Conservation (phyloP, 2,329 filamentous ascomycete genomes). For the Fusarium sp. region DNA sequence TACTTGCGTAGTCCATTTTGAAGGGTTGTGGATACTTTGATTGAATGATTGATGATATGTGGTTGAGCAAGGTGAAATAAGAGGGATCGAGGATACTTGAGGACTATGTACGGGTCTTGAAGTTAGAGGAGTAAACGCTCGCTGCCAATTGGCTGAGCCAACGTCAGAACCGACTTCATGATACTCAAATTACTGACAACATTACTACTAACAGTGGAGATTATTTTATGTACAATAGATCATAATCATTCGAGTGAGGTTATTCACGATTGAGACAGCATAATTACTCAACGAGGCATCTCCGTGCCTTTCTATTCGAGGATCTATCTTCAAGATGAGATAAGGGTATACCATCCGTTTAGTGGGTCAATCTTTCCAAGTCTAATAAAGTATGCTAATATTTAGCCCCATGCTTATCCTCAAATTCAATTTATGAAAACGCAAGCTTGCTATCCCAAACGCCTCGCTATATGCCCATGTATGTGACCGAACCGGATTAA, state of each 20-base stretch:
- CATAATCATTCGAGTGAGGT: not conserved
- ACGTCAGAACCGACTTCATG: conserved; percentile 35
- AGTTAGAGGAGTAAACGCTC: conserved; percentile 2
- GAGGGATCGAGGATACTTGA: not conserved
- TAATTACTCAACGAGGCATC: not conserved
- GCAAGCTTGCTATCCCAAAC: conserved; percentile 39
- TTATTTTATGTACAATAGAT: not conserved
- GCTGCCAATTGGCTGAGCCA: conserved; percentile 39
- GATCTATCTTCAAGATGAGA: conserved; percentile 29
- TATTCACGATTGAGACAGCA: not conserved
- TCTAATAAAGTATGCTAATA: conserved; percentile 25
- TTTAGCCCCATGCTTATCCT: not conserved
- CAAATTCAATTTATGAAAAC: conserved; percentile 21
- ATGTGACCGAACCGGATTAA: conserved; percentile 25
- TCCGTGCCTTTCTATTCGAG: conserved; percentile 27
- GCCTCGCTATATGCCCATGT: conserved; percentile 45
- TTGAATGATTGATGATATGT: not conserved
- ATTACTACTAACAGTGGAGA: not conserved
- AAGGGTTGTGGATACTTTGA: not conserved
- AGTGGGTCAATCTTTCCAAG: conserved; percentile 12
- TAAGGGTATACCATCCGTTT: conserved; percentile 8
- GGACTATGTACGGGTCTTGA: conserved; percentile 16
- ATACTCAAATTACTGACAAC: conserved; percentile 30
- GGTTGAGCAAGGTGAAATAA: conserved; percentile 1
- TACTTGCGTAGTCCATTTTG: conserved; percentile 60